Percentiles rank a stretch among this genome's conserved stretches.
Conservation (phyloP, 495 filamentous ascomycete species). For the Lepraria neglecta region DNA sequence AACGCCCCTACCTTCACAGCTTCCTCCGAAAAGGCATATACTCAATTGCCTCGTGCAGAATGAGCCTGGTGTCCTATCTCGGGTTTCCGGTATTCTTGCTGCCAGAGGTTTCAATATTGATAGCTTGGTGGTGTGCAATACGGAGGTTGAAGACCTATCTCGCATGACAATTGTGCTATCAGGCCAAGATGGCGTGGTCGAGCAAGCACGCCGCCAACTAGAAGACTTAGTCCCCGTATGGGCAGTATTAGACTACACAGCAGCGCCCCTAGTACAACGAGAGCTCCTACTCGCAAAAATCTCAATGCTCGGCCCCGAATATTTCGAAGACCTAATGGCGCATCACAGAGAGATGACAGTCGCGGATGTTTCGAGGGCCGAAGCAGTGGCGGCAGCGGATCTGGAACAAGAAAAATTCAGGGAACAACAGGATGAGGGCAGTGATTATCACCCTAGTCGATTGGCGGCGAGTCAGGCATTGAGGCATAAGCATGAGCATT, state of each 20-base stretch:
- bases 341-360: conserved; percentile 77
- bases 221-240: conserved; percentile 97
- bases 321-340: conserved; percentile 90
- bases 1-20: conserved; percentile 75
- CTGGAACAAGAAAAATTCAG: conserved; percentile 22
- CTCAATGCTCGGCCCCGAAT: conserved; percentile 91
- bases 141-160: conserved; percentile 92
- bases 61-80: conserved; percentile 92
- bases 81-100: conserved; percentile 92
- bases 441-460: conserved; percentile 79
- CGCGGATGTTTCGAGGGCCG: conserved; percentile 34
- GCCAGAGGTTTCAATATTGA: conserved; percentile 99
- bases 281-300: conserved; percentile 95
- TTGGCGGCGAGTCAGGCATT: conserved; percentile 81
- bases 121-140: conserved; percentile 93
- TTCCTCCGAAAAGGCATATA: conserved; percentile 86
- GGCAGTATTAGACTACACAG: conserved; percentile 95
- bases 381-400: conserved; percentile 32
- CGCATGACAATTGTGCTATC: conserved; percentile 98
- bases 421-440: conserved; percentile 31
- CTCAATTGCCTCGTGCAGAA: conserved; percentile 99
- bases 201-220: conserved; percentile 91
- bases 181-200: conserved; percentile 93
- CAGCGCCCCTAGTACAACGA: conserved; percentile 87
- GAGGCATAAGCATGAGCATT: conserved; percentile 93